phyloP scores from a whole-genome alignment of 2,329 filamentous ascomycete genomes.

The Fusarium verticillioides region DNA sequence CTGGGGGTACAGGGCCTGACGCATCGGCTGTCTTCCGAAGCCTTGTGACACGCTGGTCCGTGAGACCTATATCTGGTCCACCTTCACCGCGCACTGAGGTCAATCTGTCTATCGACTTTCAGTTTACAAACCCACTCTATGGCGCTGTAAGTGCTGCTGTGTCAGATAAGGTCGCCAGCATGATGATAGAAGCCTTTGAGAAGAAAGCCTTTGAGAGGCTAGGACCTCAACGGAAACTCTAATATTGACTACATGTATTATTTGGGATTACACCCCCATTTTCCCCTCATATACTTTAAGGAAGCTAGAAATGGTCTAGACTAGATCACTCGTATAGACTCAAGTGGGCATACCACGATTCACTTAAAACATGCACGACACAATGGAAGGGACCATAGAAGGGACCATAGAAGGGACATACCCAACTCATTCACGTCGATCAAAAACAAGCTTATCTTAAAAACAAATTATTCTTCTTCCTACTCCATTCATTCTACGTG shows the following conservation, averaged over 20 bases:
- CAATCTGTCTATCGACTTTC: conserved; percentile 79
- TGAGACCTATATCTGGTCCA: conserved; percentile 56
- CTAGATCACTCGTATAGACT: background rate
- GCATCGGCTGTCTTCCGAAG: conserved; percentile 70
- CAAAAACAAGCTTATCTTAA: conserved; percentile 12
- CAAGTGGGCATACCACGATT: background rate
- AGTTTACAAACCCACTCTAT: conserved; percentile 91
- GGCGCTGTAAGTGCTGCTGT: conserved; percentile 82
- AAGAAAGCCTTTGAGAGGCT: conserved; percentile 70
- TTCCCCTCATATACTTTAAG: background rate
- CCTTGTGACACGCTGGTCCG: conserved; percentile 76
- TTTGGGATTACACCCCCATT: background rate
- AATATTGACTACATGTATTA: background rate
- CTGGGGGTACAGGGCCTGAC: conserved; percentile 55
- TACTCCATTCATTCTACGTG: conserved; percentile 43
- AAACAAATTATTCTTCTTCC: conserved; percentile 30
- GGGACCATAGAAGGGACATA: background rate
- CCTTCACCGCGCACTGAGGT: conserved; percentile 70
- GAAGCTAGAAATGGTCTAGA: background rate
- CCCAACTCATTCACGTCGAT: background rate
- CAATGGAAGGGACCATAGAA: too few species aligned
- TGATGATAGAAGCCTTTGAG: conserved; percentile 96
- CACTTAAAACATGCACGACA: background rate
- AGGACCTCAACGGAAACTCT: conserved; percentile 30
- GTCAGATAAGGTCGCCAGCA: conserved; percentile 82